Evolutionary conservation across 2,329 filamentous ascomycete genomes (phyloP), one percentile per base, ranked within the genome.

Genomic region (Parastagonospora avenae): DNA sequence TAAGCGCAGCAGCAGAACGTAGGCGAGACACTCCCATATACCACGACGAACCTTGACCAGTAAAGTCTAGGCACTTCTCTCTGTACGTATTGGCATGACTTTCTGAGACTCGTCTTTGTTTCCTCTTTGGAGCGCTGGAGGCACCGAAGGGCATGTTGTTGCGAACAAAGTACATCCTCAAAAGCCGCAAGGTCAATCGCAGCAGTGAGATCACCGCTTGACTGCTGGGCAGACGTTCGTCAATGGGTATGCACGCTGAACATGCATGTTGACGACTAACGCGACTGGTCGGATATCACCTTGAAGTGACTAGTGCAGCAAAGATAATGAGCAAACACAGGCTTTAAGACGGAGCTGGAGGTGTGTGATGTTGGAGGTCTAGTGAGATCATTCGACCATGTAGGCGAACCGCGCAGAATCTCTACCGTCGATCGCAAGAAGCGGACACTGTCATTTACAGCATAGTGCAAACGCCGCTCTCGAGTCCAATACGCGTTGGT

Each of bases 111-210:
- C 79, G 90, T 94, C 92, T 97, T 96, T 96, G 88, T 80, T 89
- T 92, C 88, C 89, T 87, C 88, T 86, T 85, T 85, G 67, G 67
- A 71, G 47, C 50, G 64, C 52, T 56, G 60, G 70, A 66, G 30
- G 70, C 72, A 75, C 66, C 46, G 84, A 84, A 87, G 85, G 88
- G 88, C 86, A 76, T 50, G 50, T 29, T 68, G 80, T 81, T 86
- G 82, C 90, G 90, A 83, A 89, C 90, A 96, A 97, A 96, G 85
- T 77, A 92, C 91, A 87, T 95, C 91, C 82, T 81, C 82, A 96
- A 97, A 97, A 96, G 85, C 85, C 91, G 90, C 85, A 84, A 81
- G 75, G 73, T 78, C 71, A 53, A 61, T 53, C 55, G 59, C 42
- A 66, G 63, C 54, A 62, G 56, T 38, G 16, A 58, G 55, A 54